Conservation (phyloP, 441 rosid species). For the Adansonia gregorii region DNA sequence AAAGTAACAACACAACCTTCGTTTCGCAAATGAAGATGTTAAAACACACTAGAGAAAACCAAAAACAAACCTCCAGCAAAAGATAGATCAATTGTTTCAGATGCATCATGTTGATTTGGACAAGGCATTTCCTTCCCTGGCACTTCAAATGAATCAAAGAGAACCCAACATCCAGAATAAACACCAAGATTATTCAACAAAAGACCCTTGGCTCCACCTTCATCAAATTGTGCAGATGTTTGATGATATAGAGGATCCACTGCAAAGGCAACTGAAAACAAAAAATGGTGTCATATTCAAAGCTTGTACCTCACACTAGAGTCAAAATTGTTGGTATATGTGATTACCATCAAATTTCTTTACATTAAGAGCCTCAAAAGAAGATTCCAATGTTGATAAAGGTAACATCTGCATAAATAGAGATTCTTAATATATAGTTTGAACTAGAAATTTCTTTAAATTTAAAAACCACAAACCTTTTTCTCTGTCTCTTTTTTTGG, state of each 20-base stretch:
- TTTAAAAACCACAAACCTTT: conserved; percentile 54
- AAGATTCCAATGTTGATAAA: conserved; percentile 74
- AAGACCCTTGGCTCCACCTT: conserved; percentile 96
- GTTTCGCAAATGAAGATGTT: background rate
- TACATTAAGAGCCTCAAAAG: conserved; percentile 83
- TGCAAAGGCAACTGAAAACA: conserved; percentile 76
- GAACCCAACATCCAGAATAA: conserved; percentile 84
- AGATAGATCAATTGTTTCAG: conserved; percentile 70
- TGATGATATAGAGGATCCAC: conserved; percentile 98
- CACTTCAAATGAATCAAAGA: conserved; percentile 85
- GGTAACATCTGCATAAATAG: conserved; percentile 72
- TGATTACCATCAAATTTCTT: conserved; percentile 86
- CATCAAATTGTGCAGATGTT: conserved; percentile 96
- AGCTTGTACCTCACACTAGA: conserved; percentile 26
- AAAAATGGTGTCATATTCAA: conserved; percentile 29
- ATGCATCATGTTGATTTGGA: conserved; percentile 48
- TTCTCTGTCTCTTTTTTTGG: conserved; percentile 64
- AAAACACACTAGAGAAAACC: conserved; percentile 1
- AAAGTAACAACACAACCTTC: background rate
- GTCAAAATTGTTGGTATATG: conserved; percentile 27
- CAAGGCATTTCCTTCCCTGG: conserved; percentile 70
- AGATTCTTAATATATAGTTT: conserved; percentile 35
- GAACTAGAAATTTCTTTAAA: conserved; percentile 14
- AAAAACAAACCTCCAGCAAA: conserved; percentile 69
- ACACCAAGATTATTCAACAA: conserved; percentile 90